phyloP scores from a whole-genome alignment of 1,139 yeast species.

The Scheffersomyces cryptocercus region DNA sequence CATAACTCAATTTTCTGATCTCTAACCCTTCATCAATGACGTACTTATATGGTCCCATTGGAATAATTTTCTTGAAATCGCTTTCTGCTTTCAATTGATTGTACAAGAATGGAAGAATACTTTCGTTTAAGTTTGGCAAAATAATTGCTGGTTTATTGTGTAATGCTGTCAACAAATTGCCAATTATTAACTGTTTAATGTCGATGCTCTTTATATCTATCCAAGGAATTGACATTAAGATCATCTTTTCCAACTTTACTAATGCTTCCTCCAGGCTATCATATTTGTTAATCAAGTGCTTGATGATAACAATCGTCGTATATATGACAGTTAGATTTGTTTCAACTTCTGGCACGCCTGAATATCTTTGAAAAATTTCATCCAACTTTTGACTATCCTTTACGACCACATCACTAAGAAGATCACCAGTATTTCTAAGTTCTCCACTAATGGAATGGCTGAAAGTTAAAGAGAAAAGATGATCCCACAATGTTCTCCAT shows the following conservation, averaged over 20 bases:
- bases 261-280: conserved; percentile 11
- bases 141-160: conserved; percentile 38
- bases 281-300: conserved; percentile 28
- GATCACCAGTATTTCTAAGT: conserved; percentile 15
- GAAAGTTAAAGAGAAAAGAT: conserved; percentile 8
- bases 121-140: conserved; percentile 10
- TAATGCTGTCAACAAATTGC: conserved; percentile 60
- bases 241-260: conserved; percentile 14
- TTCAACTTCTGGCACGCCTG: conserved; percentile 6
- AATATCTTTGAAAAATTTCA: conserved; percentile 18
- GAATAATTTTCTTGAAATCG: conserved; percentile 63
- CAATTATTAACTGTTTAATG: conserved; percentile 57
- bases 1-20: conserved; percentile 72
- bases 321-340: conserved; percentile 22
- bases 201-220: conserved; percentile 31
- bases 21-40: conserved; percentile 79
- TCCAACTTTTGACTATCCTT: conserved; percentile 4
- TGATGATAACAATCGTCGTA: conserved; percentile 35
- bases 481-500: conserved; percentile 14
- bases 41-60: conserved; percentile 88
- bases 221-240: conserved; percentile 11
- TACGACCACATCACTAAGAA: conserved; percentile 11
- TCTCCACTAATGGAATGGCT: conserved; percentile 14
- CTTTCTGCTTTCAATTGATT: conserved; percentile 58
- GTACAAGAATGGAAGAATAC: conserved; percentile 48